A percentile compares a stretch with the other conserved stretches of the same genome.
Evolutionary conservation across 768 basidiomycete species (phyloP).

Genomic region (Lactarius quietus): DNA sequence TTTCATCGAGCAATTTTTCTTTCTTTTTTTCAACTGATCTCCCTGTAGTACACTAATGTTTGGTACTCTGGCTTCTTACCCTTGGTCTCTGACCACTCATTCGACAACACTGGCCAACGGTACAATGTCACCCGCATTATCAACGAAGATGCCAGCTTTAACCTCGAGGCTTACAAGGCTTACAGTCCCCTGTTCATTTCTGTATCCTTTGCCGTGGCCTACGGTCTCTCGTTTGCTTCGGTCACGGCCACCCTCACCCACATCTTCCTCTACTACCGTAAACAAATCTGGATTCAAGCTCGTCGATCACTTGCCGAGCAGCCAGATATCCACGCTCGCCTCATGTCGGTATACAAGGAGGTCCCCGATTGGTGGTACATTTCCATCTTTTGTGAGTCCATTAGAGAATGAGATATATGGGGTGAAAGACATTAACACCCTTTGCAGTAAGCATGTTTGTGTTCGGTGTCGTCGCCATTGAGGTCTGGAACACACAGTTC

Average conservation of each 20-base stretch:
- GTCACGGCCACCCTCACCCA: conserved; percentile 75
- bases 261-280: conserved; percentile 68
- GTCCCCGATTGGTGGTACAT: conserved; percentile 88
- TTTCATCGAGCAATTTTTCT: neutral
- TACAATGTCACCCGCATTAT: conserved; percentile 62
- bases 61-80: conserved; percentile 32
- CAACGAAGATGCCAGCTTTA: conserved; percentile 51
- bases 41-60: conserved; percentile 53
- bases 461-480: conserved; percentile 65
- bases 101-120: conserved; percentile 52
- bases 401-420: neutral
- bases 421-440: neutral
- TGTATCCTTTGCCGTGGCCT: conserved; percentile 68
- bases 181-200: conserved; percentile 66
- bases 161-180: conserved; percentile 48
- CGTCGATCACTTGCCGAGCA: conserved; percentile 72
- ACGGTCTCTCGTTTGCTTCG: conserved; percentile 76
- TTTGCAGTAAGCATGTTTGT: conserved; percentile 54
- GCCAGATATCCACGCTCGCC: conserved; percentile 78
- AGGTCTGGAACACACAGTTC: conserved; percentile 68
- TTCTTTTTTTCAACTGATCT: neutral
- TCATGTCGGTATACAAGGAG: conserved; percentile 73
- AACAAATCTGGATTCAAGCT: conserved; percentile 71
- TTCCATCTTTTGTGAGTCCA: conserved; percentile 47
- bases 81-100: conserved; percentile 62